Conservation (phyloP, 176 grass and related monocot species). For the Eleusine coracana region DNA sequence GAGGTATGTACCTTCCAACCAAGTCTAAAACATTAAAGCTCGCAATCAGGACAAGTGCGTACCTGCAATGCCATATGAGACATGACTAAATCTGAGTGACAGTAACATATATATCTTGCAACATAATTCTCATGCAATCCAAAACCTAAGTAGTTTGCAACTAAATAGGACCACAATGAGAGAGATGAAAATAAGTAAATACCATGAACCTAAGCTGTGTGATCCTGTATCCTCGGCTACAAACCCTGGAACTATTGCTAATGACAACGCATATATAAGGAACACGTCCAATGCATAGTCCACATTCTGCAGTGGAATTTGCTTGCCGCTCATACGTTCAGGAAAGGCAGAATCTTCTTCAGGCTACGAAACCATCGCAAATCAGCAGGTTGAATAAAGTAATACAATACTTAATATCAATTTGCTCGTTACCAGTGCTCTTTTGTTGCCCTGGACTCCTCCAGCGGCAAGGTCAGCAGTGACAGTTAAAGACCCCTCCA, state of each 20-base stretch:
- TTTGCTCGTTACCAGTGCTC: too few relatives aligned
- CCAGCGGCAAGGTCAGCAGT: too few relatives aligned
- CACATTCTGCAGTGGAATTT: constrained; percentile 61
- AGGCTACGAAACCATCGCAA: constrained; percentile 21
- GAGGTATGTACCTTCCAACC: constrained; percentile 73
- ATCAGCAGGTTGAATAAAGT: background rate
- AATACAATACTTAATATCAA: background rate
- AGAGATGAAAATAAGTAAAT: constrained; percentile 3
- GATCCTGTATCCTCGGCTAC: constrained; percentile 76
- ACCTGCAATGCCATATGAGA: constrained; percentile 42
- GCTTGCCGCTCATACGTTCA: constrained; percentile 56
- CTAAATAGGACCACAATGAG: background rate
- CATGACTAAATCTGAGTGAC: background rate
- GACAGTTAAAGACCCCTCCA: too few relatives aligned
- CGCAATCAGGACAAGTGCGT: constrained; percentile 64
- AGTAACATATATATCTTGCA: background rate
- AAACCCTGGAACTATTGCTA: constrained; percentile 86
- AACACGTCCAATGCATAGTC: constrained; percentile 63
- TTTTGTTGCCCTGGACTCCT: constrained; percentile 26
- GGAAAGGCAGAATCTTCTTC: constrained; percentile 36
- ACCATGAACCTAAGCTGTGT: constrained; percentile 76
- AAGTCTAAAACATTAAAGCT: constrained; percentile 69
- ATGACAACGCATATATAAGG: constrained; percentile 60
- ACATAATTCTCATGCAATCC: background rate
- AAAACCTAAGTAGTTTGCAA: constrained; percentile 8